Conservation (phyloP, 192 early-diverging fungal genomes). For the Pilobolus umbonatus region DNA sequence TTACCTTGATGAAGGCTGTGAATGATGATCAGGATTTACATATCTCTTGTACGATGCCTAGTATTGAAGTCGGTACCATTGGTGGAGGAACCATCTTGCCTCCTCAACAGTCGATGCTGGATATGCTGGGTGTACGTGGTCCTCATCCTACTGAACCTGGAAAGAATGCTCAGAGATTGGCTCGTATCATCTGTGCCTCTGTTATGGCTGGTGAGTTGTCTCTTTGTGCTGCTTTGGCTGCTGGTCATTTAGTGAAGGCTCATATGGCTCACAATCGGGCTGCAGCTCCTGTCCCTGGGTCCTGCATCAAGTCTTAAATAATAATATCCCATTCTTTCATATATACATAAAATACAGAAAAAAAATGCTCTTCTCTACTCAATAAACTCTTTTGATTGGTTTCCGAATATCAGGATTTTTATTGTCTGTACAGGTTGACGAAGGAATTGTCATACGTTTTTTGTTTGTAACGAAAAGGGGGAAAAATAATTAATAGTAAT, state of each 20-base stretch:
- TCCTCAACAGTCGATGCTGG: constrained; percentile 82
- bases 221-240: constrained; percentile 77
- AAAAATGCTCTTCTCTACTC: too few species aligned
- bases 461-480: too few species aligned
- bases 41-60: constrained; percentile 90
- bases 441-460: too few species aligned
- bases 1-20: constrained; percentile 88
- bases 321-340: too few species aligned
- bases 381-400: too few species aligned
- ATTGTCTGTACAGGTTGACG: too few species aligned
- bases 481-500: too few species aligned
- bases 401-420: too few species aligned
- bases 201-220: constrained; percentile 93
- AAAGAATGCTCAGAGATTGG: constrained; percentile 80
- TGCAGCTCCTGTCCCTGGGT: constrained; percentile 17
- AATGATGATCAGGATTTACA: constrained; percentile 76
- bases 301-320: constrained; percentile 42
- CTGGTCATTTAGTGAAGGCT: constrained; percentile 85
- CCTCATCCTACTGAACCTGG: constrained; percentile 74
- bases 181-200: constrained; percentile 81
- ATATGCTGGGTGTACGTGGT: constrained; percentile 84
- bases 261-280: constrained; percentile 85
- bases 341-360: too few species aligned
- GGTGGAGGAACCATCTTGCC: constrained; percentile 85
- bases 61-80: constrained; percentile 93